Evolutionary conservation across 192 early-diverging fungal species (phyloP), one percentile per base, ranked within the genome.

Genomic region (Coemansia sp.): DNA sequence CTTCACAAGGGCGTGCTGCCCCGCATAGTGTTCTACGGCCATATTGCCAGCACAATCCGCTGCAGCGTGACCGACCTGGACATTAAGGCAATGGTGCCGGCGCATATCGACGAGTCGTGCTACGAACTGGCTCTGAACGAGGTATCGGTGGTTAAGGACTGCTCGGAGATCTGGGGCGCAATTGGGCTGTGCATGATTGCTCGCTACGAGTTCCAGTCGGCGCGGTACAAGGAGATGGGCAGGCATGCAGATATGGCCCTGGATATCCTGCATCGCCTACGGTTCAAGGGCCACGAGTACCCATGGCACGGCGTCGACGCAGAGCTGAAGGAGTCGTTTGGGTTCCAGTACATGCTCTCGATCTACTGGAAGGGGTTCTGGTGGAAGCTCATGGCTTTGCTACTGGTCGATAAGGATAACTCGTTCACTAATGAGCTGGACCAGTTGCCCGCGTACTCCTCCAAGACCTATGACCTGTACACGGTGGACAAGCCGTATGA

Each of bases 281-380:
- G 33, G 38, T 56, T 51, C 40, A 31, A 14, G 32, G 64, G 61
- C 11, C 44, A 43, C 40, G 31, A 23, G 28, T 67, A 56, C 22
- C 64, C 64, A 16, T 67, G 64, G 64, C 34, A 40, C 43, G 39
- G n/a, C 27, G 52, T 60, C 11, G 17, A 30, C 19, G 43, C 46
- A 4, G 53, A 36, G n/a, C 56, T 56, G 27, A 50, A 51, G 28
- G 67, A 71, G 39, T 38, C 29, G 18, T 64, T 71, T 55, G 67
- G 47, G 18, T 71, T 60, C 37, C 67, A 71, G 56, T 71, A 71
- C 16, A 19, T 71, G 30, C 14, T 60, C 40, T 56, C 60, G 2
- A 71, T 62, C 3, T 64, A 51, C 61, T 71, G 67, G 67, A 71
- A 71, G 30, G 54, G 56, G 12, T 64, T 71, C 30, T 43, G 54